Evolutionary conservation across 2,329 filamentous ascomycete species (phyloP).

Genomic region (Botrytis cinerea): DNA sequence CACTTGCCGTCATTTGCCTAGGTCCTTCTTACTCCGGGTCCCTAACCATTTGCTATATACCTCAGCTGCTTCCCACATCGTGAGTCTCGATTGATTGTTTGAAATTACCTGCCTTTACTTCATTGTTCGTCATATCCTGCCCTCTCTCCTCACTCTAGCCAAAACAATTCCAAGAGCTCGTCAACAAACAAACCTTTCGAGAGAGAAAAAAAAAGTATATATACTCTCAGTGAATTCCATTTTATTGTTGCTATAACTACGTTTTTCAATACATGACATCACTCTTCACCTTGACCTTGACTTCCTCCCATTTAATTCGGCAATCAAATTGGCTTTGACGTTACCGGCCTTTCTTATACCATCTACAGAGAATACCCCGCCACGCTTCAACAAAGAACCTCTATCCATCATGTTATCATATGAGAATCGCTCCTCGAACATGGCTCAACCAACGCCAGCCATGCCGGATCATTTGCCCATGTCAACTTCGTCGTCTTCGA

Average conservation of each 20-base stretch:
- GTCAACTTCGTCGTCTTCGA: conserved; percentile 27
- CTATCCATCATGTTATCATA: conserved; percentile 38
- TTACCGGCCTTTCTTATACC: conserved; percentile 10
- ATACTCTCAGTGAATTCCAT: background rate
- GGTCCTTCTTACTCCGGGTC: background rate
- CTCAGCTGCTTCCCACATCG: background rate
- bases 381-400: background rate
- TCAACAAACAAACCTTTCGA: background rate
- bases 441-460: conserved; percentile 34
- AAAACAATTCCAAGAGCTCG: background rate
- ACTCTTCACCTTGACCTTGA: background rate
- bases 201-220: background rate
- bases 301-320: background rate
- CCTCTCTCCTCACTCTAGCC: background rate
- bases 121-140: background rate
- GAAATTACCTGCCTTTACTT: background rate
- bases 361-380: background rate
- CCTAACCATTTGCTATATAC: conserved; percentile 2
- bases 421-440: conserved; percentile 35
- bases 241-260: conserved; percentile 6
- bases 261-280: conserved; percentile 6
- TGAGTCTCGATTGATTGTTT: background rate
- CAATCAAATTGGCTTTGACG: background rate
- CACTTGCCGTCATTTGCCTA: conserved; percentile 14
- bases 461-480: conserved; percentile 37